Evolutionary conservation across 129 eudicot species (phyloP).

Genomic region (Kitagawia praeruptora): DNA sequence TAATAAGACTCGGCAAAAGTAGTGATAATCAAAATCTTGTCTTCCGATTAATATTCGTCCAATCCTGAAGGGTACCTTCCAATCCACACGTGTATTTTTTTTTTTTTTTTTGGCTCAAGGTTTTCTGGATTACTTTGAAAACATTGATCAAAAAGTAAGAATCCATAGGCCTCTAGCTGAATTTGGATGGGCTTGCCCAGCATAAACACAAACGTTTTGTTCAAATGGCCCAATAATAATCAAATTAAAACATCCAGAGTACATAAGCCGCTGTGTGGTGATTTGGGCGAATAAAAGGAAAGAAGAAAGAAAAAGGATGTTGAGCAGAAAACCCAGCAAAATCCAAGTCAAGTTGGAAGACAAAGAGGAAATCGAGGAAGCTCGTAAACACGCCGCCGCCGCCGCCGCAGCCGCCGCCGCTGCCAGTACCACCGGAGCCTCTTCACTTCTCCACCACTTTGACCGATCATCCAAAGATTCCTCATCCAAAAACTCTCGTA

Average conservation of each 20-base stretch:
- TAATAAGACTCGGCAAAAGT: too few species aligned
- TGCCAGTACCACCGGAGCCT: conserved; percentile 31
- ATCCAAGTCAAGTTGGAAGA: conserved; percentile 69
- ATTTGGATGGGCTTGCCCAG: background rate
- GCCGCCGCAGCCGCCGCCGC: conserved; percentile 27
- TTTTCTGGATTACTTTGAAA: too few species aligned
- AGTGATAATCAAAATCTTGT: too few species aligned
- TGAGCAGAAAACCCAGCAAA: conserved; percentile 60
- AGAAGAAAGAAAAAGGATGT: conserved; percentile 20
- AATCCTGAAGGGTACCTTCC: too few species aligned
- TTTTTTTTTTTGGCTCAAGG: too few species aligned
- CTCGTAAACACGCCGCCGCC: conserved; percentile 46
- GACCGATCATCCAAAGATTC: conserved; percentile 36
- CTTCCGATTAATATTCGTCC: too few species aligned
- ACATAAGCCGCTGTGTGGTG: background rate
- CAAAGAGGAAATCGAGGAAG: conserved; percentile 74
- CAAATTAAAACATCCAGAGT: too few species aligned
- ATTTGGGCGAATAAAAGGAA: background rate
- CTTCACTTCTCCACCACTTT: conserved; percentile 71
- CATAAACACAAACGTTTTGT: background rate
- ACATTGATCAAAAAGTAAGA: too few species aligned
- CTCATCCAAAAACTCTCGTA: conserved; percentile 62
- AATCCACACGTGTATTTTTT: too few species aligned
- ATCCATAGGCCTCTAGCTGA: background rate
- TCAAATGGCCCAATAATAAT: background rate